Conservation (phyloP, 192 early-diverging fungal genomes). For the Radiomyces spectabilis region DNA sequence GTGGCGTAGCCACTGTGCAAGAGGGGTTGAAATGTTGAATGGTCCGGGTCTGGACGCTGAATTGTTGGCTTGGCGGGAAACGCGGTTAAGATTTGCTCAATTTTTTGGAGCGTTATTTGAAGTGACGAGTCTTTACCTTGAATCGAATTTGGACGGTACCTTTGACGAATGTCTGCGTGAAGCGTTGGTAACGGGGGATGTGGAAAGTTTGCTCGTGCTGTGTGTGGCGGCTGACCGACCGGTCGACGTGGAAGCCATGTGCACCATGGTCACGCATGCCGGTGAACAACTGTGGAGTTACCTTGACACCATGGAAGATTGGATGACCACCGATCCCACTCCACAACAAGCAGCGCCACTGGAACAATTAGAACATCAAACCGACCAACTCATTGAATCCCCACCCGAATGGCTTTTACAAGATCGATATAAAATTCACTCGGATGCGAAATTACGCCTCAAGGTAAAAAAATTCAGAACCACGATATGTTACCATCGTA, state of each 20-base stretch:
- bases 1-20: slow-evolving; percentile 21
- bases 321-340: slow-evolving; percentile 5
- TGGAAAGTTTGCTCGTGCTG: slow-evolving; percentile 17
- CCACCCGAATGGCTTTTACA: slow-evolving; percentile 30
- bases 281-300: slow-evolving; percentile 23
- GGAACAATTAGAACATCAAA: neutral
- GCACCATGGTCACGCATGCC: slow-evolving; percentile 21
- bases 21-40: neutral
- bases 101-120: slow-evolving; percentile 28
- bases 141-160: slow-evolving; percentile 27
- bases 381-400: neutral
- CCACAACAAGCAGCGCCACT: slow-evolving; percentile 2
- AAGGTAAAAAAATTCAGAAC: slow-evolving; percentile 5
- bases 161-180: slow-evolving; percentile 31
- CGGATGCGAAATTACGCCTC: slow-evolving; percentile 17
- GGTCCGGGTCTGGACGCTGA: no score
- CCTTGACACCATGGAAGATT: slow-evolving; percentile 14
- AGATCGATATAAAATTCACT: slow-evolving; percentile 22
- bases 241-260: slow-evolving; percentile 21
- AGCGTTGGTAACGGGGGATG: slow-evolving; percentile 25
- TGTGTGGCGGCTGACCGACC: slow-evolving; percentile 14
- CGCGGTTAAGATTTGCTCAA: slow-evolving; percentile 14
- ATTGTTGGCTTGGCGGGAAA: slow-evolving; percentile 1
- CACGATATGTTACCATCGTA: neutral
- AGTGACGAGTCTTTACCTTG: slow-evolving; percentile 23